Conservation (phyloP, 2,329 filamentous ascomycete genomes). For the Bipolaris gigantea region DNA sequence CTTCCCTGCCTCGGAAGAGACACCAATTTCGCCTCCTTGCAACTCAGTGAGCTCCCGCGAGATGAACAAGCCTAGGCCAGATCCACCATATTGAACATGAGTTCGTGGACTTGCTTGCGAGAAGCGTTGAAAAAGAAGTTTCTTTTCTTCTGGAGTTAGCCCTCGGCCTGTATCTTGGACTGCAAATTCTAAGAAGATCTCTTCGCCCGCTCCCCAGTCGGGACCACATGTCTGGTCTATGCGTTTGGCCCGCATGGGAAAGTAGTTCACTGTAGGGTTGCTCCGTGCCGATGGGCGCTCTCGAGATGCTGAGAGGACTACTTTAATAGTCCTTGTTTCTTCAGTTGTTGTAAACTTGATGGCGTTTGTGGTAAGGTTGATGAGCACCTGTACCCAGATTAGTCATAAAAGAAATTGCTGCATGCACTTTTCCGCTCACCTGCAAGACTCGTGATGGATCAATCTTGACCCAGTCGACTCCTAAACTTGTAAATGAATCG, state of each 20-base stretch:
- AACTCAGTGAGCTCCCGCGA: slow-evolving; percentile 77
- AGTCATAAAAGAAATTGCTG: not conserved
- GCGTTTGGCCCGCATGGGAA: slow-evolving; percentile 59
- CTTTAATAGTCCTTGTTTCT: slow-evolving; percentile 63
- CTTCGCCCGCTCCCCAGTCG: slow-evolving; percentile 71
- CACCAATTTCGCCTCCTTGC: slow-evolving; percentile 78
- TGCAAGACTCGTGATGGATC: slow-evolving; percentile 77
- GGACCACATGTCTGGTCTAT: slow-evolving; percentile 53
- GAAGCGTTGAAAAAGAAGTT: slow-evolving; percentile 75
- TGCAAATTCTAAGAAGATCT: slow-evolving; percentile 69
- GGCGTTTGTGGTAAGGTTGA: slow-evolving; percentile 79
- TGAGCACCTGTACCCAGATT: slow-evolving; percentile 58
- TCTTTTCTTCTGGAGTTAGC: slow-evolving; percentile 70
- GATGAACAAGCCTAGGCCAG: slow-evolving; percentile 77
- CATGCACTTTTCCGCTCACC: slow-evolving; percentile 12
- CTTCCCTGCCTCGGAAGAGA: slow-evolving; percentile 65
- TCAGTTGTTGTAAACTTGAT: slow-evolving; percentile 77
- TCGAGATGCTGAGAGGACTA: slow-evolving; percentile 66
- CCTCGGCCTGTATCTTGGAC: slow-evolving; percentile 79
- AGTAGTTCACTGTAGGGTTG: slow-evolving; percentile 60
- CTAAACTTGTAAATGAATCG: slow-evolving; percentile 60
- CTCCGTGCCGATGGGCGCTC: slow-evolving; percentile 53
- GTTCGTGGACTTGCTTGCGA: slow-evolving; percentile 75
- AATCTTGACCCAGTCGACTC: slow-evolving; percentile 68
- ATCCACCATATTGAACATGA: slow-evolving; percentile 78